A percentile compares a stretch with the other conserved stretches of the same genome.
Evolutionary conservation across 73 alveolate genomes (phyloP).

Genomic region (Uronychia binucleata): DNA sequence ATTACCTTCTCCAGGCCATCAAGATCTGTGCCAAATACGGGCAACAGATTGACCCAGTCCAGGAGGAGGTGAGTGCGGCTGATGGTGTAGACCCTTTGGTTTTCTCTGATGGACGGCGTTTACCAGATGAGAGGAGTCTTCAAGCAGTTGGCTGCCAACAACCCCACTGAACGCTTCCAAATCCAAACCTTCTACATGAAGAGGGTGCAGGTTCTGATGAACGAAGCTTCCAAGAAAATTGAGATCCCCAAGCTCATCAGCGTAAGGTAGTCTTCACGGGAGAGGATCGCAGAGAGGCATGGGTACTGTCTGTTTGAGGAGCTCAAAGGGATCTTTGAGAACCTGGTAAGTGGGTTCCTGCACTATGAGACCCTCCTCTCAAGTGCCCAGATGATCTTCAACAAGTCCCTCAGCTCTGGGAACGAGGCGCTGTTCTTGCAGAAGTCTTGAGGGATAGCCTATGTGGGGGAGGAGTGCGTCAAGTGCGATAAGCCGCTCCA

Average conservation of each 20-base stretch:
- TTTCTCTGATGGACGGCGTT: slow-evolving; percentile 15
- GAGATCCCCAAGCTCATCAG: slow-evolving; percentile 13
- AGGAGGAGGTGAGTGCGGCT: slow-evolving; percentile 1
- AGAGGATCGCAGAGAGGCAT: slow-evolving; percentile 4
- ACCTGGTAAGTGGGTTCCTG: slow-evolving; percentile 16
- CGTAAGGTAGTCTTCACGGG: slow-evolving; percentile 29
- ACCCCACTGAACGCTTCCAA: background rate
- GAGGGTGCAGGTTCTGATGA: slow-evolving; percentile 43
- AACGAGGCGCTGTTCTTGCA: background rate
- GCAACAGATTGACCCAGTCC: slow-evolving; percentile 11
- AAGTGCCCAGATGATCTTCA: background rate
- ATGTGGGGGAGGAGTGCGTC: background rate
- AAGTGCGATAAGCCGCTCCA: background rate
- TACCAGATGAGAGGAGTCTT: slow-evolving; percentile 8
- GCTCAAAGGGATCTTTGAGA: slow-evolving; percentile 33
- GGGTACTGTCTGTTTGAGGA: slow-evolving; percentile 21
- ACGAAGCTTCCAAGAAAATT: slow-evolving; percentile 27
- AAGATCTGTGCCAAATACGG: slow-evolving; percentile 53
- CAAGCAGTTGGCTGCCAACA: background rate
- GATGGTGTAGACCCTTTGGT: slow-evolving; percentile 18
- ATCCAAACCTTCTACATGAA: slow-evolving; percentile 26
- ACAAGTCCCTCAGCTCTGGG: background rate
- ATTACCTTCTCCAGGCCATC: slow-evolving; percentile 1
- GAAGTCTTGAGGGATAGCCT: background rate
- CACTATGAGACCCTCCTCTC: background rate